Percentiles rank a stretch among this genome's conserved stretches.
Conservation (phyloP, 257 asterid genomes). For the Solanum arcanum region DNA sequence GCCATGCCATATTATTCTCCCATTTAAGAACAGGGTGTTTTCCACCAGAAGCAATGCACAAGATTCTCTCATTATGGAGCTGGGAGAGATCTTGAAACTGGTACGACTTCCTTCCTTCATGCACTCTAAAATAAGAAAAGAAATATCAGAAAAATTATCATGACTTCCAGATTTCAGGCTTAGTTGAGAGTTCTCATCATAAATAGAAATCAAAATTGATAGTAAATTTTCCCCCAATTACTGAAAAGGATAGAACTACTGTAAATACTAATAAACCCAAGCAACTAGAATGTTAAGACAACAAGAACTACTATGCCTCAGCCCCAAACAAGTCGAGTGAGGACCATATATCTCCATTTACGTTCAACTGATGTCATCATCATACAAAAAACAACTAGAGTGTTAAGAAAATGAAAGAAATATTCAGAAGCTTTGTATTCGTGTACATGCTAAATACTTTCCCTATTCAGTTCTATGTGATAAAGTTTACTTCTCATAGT, state of each 20-base stretch:
- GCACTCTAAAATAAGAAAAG: slow-evolving; percentile 48
- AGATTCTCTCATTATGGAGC: slow-evolving; percentile 40
- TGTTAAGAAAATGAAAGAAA: background rate
- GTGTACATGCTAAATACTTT: background rate
- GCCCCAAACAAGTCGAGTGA: background rate
- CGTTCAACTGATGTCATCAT: background rate
- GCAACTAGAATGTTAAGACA: background rate
- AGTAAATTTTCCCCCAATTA: background rate
- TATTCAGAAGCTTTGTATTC: background rate
- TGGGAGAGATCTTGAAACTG: slow-evolving; percentile 36
- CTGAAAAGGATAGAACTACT: background rate
- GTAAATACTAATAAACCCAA: background rate
- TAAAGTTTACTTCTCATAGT: background rate
- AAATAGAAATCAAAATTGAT: background rate
- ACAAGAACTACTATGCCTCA: background rate
- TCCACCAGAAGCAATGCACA: slow-evolving; percentile 83
- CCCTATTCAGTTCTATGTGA: background rate
- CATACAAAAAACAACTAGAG: background rate
- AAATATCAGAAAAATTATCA: background rate
- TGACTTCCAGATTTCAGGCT: background rate
- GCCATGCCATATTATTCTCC: slow-evolving; percentile 93
- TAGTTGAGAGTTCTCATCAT: background rate
- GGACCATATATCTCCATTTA: background rate
- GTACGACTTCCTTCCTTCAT: slow-evolving; percentile 66
- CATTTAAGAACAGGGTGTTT: slow-evolving; percentile 92